Conservation (phyloP, 2,329 filamentous ascomycete species). For the Nectriaceae sp. region DNA sequence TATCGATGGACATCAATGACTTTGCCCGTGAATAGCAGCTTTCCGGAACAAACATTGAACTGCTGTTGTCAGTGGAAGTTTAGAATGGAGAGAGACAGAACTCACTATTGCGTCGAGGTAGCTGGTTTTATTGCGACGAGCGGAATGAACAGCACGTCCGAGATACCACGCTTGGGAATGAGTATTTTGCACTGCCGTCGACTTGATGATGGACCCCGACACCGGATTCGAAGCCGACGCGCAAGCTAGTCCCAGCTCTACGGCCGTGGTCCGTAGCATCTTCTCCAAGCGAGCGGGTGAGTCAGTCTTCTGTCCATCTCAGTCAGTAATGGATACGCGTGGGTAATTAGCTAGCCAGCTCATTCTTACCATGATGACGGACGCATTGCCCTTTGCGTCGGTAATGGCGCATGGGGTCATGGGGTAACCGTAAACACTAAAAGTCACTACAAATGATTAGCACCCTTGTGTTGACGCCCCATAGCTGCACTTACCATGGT, state of each 20-base stretch:
- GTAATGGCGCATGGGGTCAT: conserved; percentile 39
- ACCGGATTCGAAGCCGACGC: conserved; percentile 38
- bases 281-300: conserved; percentile 37
- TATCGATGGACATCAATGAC: conserved; percentile 42
- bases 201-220: conserved; percentile 34
- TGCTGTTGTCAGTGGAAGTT: conserved; percentile 13
- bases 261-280: conserved; percentile 36
- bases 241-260: conserved; percentile 42
- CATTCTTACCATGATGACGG: conserved; percentile 31
- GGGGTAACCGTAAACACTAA: conserved; percentile 40
- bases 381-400: conserved; percentile 38
- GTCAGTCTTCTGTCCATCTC: conserved; percentile 31
- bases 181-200: conserved; percentile 43
- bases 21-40: conserved; percentile 41
- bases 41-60: conserved; percentile 38
- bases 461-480: neutral
- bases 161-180: conserved; percentile 56
- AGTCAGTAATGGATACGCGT: too few species aligned
- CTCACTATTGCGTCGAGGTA: conserved; percentile 31
- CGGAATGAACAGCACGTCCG: conserved; percentile 47
- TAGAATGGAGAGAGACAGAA: neutral
- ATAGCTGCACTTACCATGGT: conserved; percentile 17
- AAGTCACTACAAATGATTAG: conserved; percentile 28
- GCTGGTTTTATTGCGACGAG: conserved; percentile 29
- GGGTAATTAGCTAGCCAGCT: conserved; percentile 1